Conservation (phyloP, 495 filamentous ascomycete species). For the Cudoniella acicularis region DNA sequence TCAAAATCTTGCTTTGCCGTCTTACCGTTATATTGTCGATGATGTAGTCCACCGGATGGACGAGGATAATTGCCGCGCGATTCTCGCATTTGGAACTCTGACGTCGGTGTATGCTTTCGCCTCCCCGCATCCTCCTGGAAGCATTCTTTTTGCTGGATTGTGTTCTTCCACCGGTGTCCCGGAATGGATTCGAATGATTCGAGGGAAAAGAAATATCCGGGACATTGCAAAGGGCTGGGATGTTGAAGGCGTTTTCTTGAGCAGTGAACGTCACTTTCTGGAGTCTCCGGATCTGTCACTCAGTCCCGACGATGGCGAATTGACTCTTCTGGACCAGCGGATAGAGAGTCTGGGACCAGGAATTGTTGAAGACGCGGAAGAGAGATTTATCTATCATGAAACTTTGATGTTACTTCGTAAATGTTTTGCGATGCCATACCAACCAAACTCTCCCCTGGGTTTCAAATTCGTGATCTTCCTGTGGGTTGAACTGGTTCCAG, state of each 20-base stretch:
- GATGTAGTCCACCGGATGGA: conserved; percentile 28
- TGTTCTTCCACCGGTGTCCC: background rate
- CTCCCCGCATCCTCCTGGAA: background rate
- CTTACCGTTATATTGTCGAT: conserved; percentile 41
- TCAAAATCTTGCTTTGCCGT: conserved; percentile 43
- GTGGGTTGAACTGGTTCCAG: background rate
- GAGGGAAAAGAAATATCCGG: background rate
- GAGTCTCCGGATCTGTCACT: background rate
- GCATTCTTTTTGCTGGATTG: background rate
- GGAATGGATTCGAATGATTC: background rate
- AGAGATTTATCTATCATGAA: background rate
- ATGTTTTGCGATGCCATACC: background rate
- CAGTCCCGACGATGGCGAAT: background rate
- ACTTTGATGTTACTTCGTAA: background rate
- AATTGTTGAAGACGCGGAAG: background rate
- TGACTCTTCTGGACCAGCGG: background rate
- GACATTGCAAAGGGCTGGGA: background rate
- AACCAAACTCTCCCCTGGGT: background rate
- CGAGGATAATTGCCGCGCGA: conserved; percentile 41
- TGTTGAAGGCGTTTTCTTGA: too few species aligned
- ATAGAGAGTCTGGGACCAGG: background rate
- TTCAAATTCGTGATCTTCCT: background rate
- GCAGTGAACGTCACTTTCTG: background rate
- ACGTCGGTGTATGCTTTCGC: background rate
- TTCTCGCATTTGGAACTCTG: background rate